A percentile compares a stretch with the other conserved stretches of the same genome.
Conservation (phyloP, 805 yeast genomes). For the Candida insectorum region DNA sequence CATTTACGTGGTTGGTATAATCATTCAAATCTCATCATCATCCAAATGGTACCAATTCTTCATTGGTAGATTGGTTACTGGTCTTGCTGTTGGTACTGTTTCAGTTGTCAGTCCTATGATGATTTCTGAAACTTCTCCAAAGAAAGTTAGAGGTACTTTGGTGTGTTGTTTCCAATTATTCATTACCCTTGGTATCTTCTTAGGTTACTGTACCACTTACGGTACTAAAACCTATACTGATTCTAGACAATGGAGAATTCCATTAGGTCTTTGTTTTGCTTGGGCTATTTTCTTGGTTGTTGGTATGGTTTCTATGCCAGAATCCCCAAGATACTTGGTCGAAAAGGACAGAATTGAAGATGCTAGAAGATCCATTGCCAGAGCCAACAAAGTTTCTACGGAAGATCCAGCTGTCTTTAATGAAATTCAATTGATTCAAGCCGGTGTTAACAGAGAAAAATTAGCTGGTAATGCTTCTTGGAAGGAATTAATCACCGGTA, state of each 20-base stretch:
- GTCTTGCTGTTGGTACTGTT: constrained; percentile 73
- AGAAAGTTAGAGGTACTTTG: constrained; percentile 65
- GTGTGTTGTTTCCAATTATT: constrained; percentile 68
- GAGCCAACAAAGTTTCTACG: constrained; percentile 49
- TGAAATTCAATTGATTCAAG: constrained; percentile 52
- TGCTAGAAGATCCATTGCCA: constrained; percentile 53
- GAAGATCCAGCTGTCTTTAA: constrained; percentile 53
- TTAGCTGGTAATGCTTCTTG: constrained; percentile 65
- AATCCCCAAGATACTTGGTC: constrained; percentile 63
- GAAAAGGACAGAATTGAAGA: constrained; percentile 47
- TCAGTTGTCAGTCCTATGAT: constrained; percentile 66
- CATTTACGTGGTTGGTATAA: constrained; percentile 57
- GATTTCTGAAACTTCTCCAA: constrained; percentile 70
- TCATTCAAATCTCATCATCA: constrained; percentile 56
- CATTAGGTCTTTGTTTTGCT: constrained; percentile 51
- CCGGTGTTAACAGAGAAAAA: constrained; percentile 59
- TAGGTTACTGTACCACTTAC: constrained; percentile 64
- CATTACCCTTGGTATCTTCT: constrained; percentile 67
- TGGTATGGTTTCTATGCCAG: constrained; percentile 61
- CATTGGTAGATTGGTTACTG: constrained; percentile 64
- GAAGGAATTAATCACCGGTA: constrained; percentile 59
- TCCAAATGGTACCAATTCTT: constrained; percentile 59
- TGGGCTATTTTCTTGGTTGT: constrained; percentile 49
- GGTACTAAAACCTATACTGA: constrained; percentile 54
- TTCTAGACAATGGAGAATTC: constrained; percentile 66